Evolutionary conservation across 164 flowering plant species (phyloP), one percentile per base, ranked within the genome.

Genomic region (Hamamelis virginiana): DNA sequence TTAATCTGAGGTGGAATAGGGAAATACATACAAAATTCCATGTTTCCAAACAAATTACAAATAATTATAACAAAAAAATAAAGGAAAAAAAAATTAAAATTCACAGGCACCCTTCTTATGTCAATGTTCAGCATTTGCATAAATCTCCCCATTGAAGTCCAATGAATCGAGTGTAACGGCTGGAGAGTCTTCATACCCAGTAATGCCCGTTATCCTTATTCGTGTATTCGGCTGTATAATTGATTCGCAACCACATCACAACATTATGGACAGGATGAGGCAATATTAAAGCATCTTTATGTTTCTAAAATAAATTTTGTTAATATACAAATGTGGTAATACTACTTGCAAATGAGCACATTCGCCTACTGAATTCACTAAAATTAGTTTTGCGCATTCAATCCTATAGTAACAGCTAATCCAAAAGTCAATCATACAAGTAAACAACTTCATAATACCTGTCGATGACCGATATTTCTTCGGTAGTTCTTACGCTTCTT

Each of bases 401-500:
- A 33, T 6, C 19, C n/a, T 26, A 15, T 60, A 33, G 10, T 14
- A 59, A 27, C 16, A 43, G n/a, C 23, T 60, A 21, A 60, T 28
- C 28, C 59, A 55, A 0, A 25, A 22, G 23, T 55, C 28, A 26
- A 33, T 1, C 45, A 21, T 9, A 45, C 22, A 48, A 26, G 8
- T 44, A 14, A 64, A 48, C 22, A 51, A 19, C 27, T 21, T 15
- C n/a, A n/a, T 57, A 28, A 59, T 87, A 91, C 98, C 97, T 92
- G 98, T 59, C 97, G 77, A 69, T 95, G 98, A 57, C 97, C 97
- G 71, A 91, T 92, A 55, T 86, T 95, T 78, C 98, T 83, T 65
- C 91, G 68, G 72, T 95, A 92, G 68, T 89, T 86, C 78, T 95
- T 95, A 75, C 80, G 82, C 76, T 75, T 82, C 85, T 95, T 95